These are phyloP conservation scores for Pseudopyrenochaeta lycopersici DNA, from an alignment of 2,329 filamentous ascomycete genomes.

Conservation along the genomic window DNA sequence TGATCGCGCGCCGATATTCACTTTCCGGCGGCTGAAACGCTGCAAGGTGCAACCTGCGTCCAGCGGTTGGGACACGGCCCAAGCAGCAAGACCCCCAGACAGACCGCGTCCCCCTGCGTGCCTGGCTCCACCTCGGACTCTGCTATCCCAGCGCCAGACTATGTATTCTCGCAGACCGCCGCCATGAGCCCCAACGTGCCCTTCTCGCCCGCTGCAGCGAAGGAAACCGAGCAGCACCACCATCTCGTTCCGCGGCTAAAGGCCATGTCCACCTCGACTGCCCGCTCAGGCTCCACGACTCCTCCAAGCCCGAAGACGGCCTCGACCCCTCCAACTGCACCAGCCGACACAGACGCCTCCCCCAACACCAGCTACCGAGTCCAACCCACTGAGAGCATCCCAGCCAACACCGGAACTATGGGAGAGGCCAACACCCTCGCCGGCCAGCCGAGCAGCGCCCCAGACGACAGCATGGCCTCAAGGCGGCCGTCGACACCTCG, in stretches of 20 bases:
- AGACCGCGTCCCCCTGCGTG: constrained; percentile 24
- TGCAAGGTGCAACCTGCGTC: constrained; percentile 43
- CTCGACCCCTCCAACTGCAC: constrained; percentile 4
- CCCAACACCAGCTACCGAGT: constrained; percentile 1
- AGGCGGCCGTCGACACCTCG: constrained; percentile 47
- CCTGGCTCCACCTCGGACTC: constrained; percentile 22
- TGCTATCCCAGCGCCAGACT: constrained; percentile 23
- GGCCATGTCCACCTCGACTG: constrained; percentile 21
- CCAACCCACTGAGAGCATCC: constrained; percentile 6
- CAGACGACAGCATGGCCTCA: constrained; percentile 29
- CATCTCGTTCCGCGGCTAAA: constrained; percentile 34
- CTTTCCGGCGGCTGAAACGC: constrained; percentile 45
- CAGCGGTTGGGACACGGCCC: constrained; percentile 28
- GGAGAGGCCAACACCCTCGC: constrained; percentile 29
- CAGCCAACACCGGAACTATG: constrained; percentile 26
- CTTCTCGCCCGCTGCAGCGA: constrained; percentile 21
- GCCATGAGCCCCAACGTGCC: constrained; percentile 37
- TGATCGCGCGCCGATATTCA: constrained; percentile 24
- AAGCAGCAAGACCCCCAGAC: constrained; percentile 25
- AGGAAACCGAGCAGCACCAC: constrained; percentile 22
- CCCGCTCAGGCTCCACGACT: constrained; percentile 13
- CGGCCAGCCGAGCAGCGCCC: constrained; percentile 35
- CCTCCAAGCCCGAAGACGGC: constrained; percentile 12
- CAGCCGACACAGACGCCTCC: constrained; percentile 3
- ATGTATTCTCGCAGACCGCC: constrained; percentile 39